Conservation (phyloP, 2,329 filamentous ascomycete species). For the Cyphellophora europaea region DNA sequence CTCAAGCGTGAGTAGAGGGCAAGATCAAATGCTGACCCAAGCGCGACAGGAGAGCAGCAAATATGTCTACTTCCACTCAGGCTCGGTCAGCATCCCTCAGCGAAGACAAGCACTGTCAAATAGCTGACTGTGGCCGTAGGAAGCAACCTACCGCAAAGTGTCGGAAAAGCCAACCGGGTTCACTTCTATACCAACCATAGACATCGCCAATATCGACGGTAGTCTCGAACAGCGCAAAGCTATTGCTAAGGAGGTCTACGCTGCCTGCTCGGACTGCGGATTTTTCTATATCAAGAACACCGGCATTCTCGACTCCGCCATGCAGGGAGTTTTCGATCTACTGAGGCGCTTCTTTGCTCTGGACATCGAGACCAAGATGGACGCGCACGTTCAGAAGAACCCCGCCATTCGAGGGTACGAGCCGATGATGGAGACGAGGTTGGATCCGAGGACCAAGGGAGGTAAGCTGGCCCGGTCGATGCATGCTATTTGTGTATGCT, state of each 20-base stretch:
- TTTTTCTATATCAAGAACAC: slow-evolving; percentile 22
- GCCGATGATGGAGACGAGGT: slow-evolving; percentile 24
- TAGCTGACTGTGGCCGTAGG: no score
- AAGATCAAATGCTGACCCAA: no score
- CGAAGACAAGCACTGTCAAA: no score
- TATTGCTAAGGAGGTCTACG: slow-evolving; percentile 17
- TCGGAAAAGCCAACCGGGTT: slow-evolving; percentile 17
- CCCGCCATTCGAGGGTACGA: slow-evolving; percentile 24
- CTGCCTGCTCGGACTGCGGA: slow-evolving; percentile 8
- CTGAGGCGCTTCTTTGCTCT: slow-evolving; percentile 24
- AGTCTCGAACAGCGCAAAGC: slow-evolving; percentile 11
- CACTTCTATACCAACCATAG: slow-evolving; percentile 23
- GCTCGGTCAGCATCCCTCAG: no score
- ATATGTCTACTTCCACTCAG: slow-evolving; percentile 25
- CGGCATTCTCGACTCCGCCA: slow-evolving; percentile 12
- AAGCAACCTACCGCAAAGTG: slow-evolving; percentile 23
- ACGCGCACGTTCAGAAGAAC: slow-evolving; percentile 28
- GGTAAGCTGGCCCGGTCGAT: slow-evolving; percentile 14
- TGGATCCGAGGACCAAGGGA: slow-evolving; percentile 22
- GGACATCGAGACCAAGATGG: slow-evolving; percentile 24
- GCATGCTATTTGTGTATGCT: neutral
- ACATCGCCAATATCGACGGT: slow-evolving; percentile 20
- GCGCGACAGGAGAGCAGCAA: slow-evolving; percentile 15
- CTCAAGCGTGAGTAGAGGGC: no score
- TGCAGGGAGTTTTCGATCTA: slow-evolving; percentile 18